Conservation (phyloP, 768 basidiomycete genomes). For the Serpula lacrymans region DNA sequence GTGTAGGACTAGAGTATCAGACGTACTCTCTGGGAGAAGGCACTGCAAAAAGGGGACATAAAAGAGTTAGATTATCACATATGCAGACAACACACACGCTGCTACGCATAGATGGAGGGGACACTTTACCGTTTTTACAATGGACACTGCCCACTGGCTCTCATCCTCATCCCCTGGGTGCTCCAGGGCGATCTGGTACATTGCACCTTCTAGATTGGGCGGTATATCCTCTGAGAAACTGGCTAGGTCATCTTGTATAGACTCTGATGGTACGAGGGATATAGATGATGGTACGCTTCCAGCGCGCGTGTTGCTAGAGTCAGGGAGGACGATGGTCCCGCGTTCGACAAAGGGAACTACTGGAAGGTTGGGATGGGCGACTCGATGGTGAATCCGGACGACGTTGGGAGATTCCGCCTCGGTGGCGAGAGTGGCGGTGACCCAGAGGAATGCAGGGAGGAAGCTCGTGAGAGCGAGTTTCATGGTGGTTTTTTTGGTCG, state of each 20-base stretch:
- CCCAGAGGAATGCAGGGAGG: too few relatives aligned
- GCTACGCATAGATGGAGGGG: constrained; percentile 60
- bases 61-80: too few relatives aligned
- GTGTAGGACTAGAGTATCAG: constrained; percentile 60
- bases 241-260: constrained; percentile 43
- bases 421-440: too few relatives aligned
- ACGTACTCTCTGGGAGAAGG: constrained; percentile 50
- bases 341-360: constrained; percentile 20
- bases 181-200: constrained; percentile 73
- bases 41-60: constrained; percentile 54
- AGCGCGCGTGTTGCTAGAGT: constrained; percentile 32
- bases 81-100: constrained; percentile 34
- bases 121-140: constrained; percentile 45
- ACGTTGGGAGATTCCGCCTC: too few relatives aligned
- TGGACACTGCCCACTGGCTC: constrained; percentile 26
- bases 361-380: constrained; percentile 29
- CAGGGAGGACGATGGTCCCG: constrained; percentile 21
- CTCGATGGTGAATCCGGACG: constrained; percentile 19
- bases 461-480: too few relatives aligned
- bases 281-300: constrained; percentile 39
- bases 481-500: too few relatives aligned
- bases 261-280: constrained; percentile 40
- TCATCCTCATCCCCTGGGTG: constrained; percentile 39
- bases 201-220: constrained; percentile 36
- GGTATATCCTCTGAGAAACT: constrained; percentile 40